Conservation (phyloP, 2,329 filamentous ascomycete genomes). For the Penicillium polonicum region DNA sequence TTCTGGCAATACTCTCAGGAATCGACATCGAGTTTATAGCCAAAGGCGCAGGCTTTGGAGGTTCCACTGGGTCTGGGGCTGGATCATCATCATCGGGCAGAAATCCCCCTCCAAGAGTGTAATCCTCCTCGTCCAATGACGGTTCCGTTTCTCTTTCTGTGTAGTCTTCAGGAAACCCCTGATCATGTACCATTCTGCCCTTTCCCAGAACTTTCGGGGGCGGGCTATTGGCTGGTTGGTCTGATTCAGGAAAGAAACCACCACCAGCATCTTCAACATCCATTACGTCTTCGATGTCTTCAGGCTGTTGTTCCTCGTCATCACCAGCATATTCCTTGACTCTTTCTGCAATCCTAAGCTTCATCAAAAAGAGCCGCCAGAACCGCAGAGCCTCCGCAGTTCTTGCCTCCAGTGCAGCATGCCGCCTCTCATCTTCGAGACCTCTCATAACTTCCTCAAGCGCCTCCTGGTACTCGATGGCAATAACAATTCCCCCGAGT, state of each 20-base stretch:
- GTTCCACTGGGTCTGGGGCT: neutral
- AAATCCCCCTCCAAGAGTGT: slow-evolving; percentile 4
- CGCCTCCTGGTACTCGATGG: slow-evolving; percentile 68
- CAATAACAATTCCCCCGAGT: slow-evolving; percentile 73
- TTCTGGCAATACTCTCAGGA: neutral
- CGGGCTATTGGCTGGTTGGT: slow-evolving; percentile 13
- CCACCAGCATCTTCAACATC: slow-evolving; percentile 34
- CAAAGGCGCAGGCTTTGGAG: neutral
- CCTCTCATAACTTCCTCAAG: slow-evolving; percentile 67
- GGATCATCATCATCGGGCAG: slow-evolving; percentile 7
- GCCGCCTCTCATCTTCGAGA: slow-evolving; percentile 64
- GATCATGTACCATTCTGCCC: neutral
- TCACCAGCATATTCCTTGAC: slow-evolving; percentile 59
- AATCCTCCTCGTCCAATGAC: neutral
- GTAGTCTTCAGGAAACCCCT: neutral
- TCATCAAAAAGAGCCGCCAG: slow-evolving; percentile 62
- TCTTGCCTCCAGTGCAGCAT: slow-evolving; percentile 59
- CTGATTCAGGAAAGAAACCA: slow-evolving; percentile 41
- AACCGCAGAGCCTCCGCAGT: slow-evolving; percentile 52
- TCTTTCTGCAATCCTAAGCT: slow-evolving; percentile 68
- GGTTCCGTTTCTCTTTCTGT: neutral
- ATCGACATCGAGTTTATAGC: neutral
- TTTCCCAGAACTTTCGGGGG: neutral
- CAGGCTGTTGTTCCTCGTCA: slow-evolving; percentile 38
- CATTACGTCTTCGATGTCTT: slow-evolving; percentile 39